These are phyloP conservation scores for Schwanniomyces sp. DNA, from an alignment of 805 yeast genomes.

Conservation along the genomic window DNA sequence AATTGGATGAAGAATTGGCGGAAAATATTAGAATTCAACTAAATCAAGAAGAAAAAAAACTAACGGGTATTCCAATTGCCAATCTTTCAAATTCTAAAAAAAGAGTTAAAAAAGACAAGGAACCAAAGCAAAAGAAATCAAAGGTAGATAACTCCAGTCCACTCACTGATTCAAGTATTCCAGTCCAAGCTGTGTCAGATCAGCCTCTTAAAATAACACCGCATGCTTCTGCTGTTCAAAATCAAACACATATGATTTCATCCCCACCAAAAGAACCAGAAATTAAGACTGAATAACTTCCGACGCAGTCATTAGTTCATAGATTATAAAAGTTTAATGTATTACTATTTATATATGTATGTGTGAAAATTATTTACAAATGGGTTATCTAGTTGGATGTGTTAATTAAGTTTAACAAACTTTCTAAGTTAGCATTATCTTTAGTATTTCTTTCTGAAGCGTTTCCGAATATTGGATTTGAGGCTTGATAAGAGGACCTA, in stretches of 20 bases:
- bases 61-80: slow-evolving; percentile 31
- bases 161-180: background rate
- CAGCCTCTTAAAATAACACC: background rate
- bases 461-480: slow-evolving; percentile 31
- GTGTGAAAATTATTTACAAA: background rate
- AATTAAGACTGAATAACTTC: background rate
- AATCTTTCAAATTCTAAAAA: slow-evolving; percentile 24
- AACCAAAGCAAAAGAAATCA: slow-evolving; percentile 13
- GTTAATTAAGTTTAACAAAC: slow-evolving; percentile 23
- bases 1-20: slow-evolving; percentile 63
- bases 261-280: background rate
- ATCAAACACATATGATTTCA: background rate
- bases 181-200: background rate
- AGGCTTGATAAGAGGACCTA: slow-evolving; percentile 25
- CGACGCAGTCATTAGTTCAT: background rate
- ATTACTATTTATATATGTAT: background rate
- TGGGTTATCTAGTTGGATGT: slow-evolving; percentile 1
- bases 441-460: slow-evolving; percentile 35
- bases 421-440: slow-evolving; percentile 23
- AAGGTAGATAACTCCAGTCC: slow-evolving; percentile 8
- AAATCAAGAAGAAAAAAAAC: slow-evolving; percentile 51
- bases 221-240: background rate
- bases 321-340: background rate
- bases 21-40: slow-evolving; percentile 62
- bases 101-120: slow-evolving; percentile 32